phyloP scores from a whole-genome alignment of 495 filamentous ascomycete species.

The Daldinia decipiens region DNA sequence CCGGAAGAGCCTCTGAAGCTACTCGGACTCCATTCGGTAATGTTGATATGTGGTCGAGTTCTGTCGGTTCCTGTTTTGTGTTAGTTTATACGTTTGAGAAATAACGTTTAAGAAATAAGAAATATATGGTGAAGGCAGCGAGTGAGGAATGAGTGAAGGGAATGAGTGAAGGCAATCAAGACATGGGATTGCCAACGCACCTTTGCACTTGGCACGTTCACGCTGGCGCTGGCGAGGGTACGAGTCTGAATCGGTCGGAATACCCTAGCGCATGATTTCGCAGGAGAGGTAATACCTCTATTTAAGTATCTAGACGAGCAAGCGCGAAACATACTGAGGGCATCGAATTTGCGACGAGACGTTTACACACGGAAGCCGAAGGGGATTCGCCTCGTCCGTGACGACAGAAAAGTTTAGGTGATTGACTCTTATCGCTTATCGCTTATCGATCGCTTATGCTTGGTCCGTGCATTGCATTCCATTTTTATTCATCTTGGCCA shows the following conservation, averaged over 20 bases:
- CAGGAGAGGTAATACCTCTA: constrained; percentile 43
- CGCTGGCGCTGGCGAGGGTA: constrained; percentile 42
- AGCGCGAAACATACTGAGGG: constrained; percentile 46
- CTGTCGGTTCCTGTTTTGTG: constrained; percentile 78
- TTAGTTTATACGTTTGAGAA: not conserved
- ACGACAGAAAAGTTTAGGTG: constrained; percentile 40
- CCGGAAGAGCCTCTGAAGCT: constrained; percentile 93
- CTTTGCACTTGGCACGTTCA: constrained; percentile 43
- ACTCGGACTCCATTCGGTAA: constrained; percentile 95
- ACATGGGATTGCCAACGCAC: constrained; percentile 17
- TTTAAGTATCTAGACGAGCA: constrained; percentile 36
- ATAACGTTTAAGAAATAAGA: too few relatives aligned
- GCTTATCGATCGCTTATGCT: constrained; percentile 26
- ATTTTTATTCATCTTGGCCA: not conserved
- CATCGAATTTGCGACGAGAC: constrained; percentile 21
- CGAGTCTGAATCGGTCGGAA: constrained; percentile 37
- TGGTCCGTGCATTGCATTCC: not conserved
- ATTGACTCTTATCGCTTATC: constrained; percentile 6
- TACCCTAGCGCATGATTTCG: constrained; percentile 22
- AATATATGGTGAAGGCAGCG: not conserved
- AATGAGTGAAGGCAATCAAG: not conserved
- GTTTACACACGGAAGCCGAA: not conserved
- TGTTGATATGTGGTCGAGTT: constrained; percentile 87
- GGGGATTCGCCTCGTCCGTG: constrained; percentile 3
- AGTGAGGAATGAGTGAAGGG: too few relatives aligned